Base-by-base conservation (phyloP, 2,329 filamentous ascomycete genomes). In the Diplocarpon mali region DNA sequence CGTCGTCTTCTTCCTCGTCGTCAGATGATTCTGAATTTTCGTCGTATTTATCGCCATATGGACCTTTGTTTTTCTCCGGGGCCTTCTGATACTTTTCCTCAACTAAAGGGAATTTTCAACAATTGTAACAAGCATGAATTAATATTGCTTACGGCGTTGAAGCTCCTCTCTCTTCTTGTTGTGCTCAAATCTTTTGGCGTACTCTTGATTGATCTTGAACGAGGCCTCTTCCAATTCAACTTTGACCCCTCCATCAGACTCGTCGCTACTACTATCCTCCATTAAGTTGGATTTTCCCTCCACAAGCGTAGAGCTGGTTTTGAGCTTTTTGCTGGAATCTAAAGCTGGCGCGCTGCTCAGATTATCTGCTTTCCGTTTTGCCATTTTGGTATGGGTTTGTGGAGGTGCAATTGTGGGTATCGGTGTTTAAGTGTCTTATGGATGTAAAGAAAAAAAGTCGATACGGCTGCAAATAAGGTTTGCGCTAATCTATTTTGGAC, bases 131-230 rank as follows among this genome's bases (percentile, higher is more conserved):
- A 11, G 30, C 30, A 11, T 10, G 27, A 20, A 15, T 7, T 12
- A 15, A 28, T 12, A 24, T 9, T n/a, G 65, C 76, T 57, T 59
- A 84, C 81, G 64, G 60, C 76, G 73, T 13, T 88, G 81, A 52
- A 79, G 69, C 63, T 98, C 92, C 61, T 94, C 89, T 46, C 90
- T 78, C 69, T 95, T 95, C 70, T 96, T 95, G 68, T 98, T 98
- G 67, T 96, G 76, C 64, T 98, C 92, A 57, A 95, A 96, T 34
- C 86, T 75, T 55, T 76, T 78, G 35, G 92, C 92, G 64, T 82
- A 98, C 42, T 93, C 86, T 62, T 88, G 72, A 65, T 98, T 96
- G 65, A 98, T 81, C 62, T 84, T 88, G 62, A 96, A 75, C 27
- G 64, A 63, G 31, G 62, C 58, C 31, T 54, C 58, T 13, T 59